phyloP scores from a whole-genome alignment of 768 basidiomycete species.

The Dentipellis fragilis region DNA sequence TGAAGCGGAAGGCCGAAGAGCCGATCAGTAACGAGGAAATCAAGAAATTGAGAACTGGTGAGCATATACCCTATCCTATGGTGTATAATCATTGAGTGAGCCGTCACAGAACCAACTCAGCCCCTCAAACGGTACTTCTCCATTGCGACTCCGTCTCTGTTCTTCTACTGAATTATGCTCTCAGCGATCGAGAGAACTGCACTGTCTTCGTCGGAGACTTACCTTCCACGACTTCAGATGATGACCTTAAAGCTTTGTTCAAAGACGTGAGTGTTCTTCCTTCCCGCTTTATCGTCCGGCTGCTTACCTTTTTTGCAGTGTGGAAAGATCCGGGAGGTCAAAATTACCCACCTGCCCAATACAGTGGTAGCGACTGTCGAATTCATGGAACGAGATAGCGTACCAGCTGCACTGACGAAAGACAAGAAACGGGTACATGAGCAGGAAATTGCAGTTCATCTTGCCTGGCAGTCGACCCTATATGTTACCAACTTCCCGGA shows the following conservation, averaged over 20 bases:
- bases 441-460: conserved; percentile 72
- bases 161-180: not conserved
- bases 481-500: conserved; percentile 97
- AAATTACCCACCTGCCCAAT: conserved; percentile 52
- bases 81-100: not conserved
- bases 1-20: conserved; percentile 61
- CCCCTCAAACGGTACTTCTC: conserved; percentile 49
- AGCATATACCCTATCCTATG: conserved; percentile 13
- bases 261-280: conserved; percentile 55
- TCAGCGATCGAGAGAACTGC: conserved; percentile 89
- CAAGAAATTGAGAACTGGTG: conserved; percentile 60
- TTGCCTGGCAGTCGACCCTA: conserved; percentile 89
- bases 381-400: conserved; percentile 70
- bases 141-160: conserved; percentile 4
- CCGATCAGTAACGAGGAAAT: conserved; percentile 25
- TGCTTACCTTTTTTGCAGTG: conserved; percentile 42
- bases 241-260: conserved; percentile 65
- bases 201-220: conserved; percentile 83
- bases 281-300: conserved; percentile 9
- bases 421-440: conserved; percentile 83
- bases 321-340: conserved; percentile 77
- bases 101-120: conserved; percentile 32
- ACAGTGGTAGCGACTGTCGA: conserved; percentile 79
- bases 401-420: conserved; percentile 84
- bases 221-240: conserved; percentile 43